Evolutionary conservation across 2,329 filamentous ascomycete genomes (phyloP).

Genomic region (Colletotrichum simmondsii): DNA sequence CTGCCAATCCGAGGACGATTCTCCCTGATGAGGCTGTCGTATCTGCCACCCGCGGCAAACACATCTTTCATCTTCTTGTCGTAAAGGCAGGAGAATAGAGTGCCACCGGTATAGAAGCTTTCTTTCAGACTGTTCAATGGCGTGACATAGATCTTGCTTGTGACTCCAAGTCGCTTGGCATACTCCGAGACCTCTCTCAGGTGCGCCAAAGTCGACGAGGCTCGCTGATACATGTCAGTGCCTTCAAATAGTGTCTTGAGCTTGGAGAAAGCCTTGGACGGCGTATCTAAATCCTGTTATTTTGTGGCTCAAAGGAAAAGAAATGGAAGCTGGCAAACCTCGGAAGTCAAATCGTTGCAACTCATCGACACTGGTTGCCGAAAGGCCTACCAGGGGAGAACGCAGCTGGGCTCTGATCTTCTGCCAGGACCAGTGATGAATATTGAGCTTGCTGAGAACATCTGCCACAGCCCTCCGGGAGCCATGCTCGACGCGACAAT

Average conservation of each 20-base stretch:
- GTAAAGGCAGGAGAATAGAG: constrained; percentile 91
- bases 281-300: constrained; percentile 53
- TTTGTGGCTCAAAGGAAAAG: too few relatives aligned
- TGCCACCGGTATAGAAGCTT: constrained; percentile 85
- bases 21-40: constrained; percentile 88
- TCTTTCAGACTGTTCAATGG: constrained; percentile 91
- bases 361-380: constrained; percentile 91
- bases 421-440: constrained; percentile 82
- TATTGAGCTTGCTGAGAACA: constrained; percentile 86
- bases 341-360: constrained; percentile 91
- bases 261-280: constrained; percentile 66
- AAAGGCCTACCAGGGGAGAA: constrained; percentile 82
- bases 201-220: constrained; percentile 81
- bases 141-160: constrained; percentile 83
- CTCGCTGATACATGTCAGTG: constrained; percentile 76
- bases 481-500: constrained; percentile 79
- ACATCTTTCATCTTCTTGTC: constrained; percentile 87
- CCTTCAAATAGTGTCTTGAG: constrained; percentile 71
- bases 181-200: constrained; percentile 83
- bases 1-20: constrained; percentile 77
- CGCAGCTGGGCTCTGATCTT: constrained; percentile 86
- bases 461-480: constrained; percentile 82
- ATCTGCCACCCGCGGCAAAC: constrained; percentile 92
- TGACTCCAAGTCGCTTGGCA: constrained; percentile 78
- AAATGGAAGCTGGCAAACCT: constrained; percentile 56